These are phyloP conservation scores for Senna tora DNA, from an alignment of 306 rosid species.

Conservation along the genomic window DNA sequence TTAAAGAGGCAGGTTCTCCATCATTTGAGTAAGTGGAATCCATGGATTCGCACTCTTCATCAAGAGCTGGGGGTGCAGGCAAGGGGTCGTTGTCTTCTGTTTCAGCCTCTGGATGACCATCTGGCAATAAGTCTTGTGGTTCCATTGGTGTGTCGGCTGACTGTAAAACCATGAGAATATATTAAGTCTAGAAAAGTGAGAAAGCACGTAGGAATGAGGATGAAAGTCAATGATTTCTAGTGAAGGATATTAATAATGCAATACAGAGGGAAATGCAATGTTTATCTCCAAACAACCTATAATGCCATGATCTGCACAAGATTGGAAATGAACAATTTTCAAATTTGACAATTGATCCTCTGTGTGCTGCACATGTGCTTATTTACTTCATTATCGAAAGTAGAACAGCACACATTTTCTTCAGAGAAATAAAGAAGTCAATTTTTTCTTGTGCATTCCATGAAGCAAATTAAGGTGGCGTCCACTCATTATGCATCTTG, in stretches of 20 bases:
- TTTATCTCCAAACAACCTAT: slow-evolving; percentile 20
- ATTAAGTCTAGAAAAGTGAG: slow-evolving; percentile 31
- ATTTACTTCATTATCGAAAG: not conserved
- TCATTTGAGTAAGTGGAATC: slow-evolving; percentile 86
- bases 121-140: slow-evolving; percentile 68
- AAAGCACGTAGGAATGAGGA: slow-evolving; percentile 5
- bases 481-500: slow-evolving; percentile 15
- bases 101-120: slow-evolving; percentile 51
- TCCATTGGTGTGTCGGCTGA: slow-evolving; percentile 62
- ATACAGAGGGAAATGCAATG: slow-evolving; percentile 20
- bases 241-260: not conserved
- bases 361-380: not conserved
- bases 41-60: slow-evolving; percentile 96
- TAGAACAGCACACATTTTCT: slow-evolving; percentile 27
- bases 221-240: slow-evolving; percentile 12
- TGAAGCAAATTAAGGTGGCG: slow-evolving; percentile 18
- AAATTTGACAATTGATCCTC: slow-evolving; percentile 21
- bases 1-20: slow-evolving; percentile 64
- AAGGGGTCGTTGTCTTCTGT: slow-evolving; percentile 65
- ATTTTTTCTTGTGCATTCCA: slow-evolving; percentile 26
- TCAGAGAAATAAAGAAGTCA: slow-evolving; percentile 24
- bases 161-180: slow-evolving; percentile 53
- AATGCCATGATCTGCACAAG: slow-evolving; percentile 19
- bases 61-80: slow-evolving; percentile 79
- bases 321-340: slow-evolving; percentile 19